A percentile compares a stretch with the other conserved stretches of the same genome.
These are phyloP conservation scores for Candida stauntonica DNA, from an alignment of 805 yeast species.

Conservation along the genomic window DNA sequence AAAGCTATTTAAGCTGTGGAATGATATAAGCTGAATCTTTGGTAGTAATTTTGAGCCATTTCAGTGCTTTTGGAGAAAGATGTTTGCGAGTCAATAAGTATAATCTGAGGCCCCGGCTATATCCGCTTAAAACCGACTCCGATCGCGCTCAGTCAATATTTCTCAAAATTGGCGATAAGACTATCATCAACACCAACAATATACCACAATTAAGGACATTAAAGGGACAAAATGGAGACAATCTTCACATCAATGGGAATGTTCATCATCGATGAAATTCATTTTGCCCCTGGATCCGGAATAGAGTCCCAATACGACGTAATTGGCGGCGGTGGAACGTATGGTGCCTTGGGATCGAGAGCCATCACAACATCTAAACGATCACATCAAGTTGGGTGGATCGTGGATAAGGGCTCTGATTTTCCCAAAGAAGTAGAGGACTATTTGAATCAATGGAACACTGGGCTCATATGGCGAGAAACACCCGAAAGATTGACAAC, in stretches of 20 bases:
- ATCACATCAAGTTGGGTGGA: slow-evolving; percentile 53
- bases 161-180: too few relatives aligned
- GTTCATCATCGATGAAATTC: slow-evolving; percentile 87
- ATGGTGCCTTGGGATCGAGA: slow-evolving; percentile 70
- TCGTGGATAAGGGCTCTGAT: slow-evolving; percentile 77
- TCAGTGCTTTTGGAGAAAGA: too few relatives aligned
- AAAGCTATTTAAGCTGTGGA: too few relatives aligned
- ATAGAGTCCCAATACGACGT: slow-evolving; percentile 40
- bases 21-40: too few relatives aligned
- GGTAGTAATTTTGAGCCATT: too few relatives aligned
- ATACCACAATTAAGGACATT: too few relatives aligned
- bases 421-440: slow-evolving; percentile 50
- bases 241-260: slow-evolving; percentile 73
- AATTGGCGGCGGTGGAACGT: slow-evolving; percentile 90
- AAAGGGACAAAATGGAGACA: not conserved
- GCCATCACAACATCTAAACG: slow-evolving; percentile 39
- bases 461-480: slow-evolving; percentile 53
- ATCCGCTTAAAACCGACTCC: too few relatives aligned
- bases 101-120: too few relatives aligned
- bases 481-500: slow-evolving; percentile 60
- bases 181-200: too few relatives aligned
- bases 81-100: too few relatives aligned
- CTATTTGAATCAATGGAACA: slow-evolving; percentile 53
- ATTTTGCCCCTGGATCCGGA: slow-evolving; percentile 37
- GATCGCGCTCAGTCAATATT: too few relatives aligned